These are phyloP conservation scores for Coriaria nepalensis DNA, from an alignment of 306 rosid species.

Conservation along the genomic window DNA sequence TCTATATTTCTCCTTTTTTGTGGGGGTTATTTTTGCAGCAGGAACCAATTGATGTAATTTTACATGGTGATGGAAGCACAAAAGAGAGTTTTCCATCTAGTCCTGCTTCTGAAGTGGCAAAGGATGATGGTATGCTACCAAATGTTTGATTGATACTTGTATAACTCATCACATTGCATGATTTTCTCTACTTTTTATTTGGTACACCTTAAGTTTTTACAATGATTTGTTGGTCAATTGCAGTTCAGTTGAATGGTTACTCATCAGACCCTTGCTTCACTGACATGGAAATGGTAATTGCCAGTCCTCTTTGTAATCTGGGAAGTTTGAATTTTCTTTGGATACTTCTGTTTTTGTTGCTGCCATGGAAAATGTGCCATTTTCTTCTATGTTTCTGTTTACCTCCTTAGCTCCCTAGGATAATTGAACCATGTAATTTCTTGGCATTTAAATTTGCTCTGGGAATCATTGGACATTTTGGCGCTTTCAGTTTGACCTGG, in stretches of 20 bases:
- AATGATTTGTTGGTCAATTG: conserved; percentile 21
- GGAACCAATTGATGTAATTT: conserved; percentile 34
- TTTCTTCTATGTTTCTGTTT: too few species aligned
- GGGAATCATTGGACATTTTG: too few species aligned
- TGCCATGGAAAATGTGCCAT: too few species aligned
- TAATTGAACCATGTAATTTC: too few species aligned
- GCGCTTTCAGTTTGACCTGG: too few species aligned
- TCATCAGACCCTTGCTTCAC: conserved; percentile 23
- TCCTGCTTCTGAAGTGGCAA: conserved; percentile 39
- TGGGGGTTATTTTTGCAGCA: conserved; percentile 27
- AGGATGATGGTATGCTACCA: conserved; percentile 35
- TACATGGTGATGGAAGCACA: conserved; percentile 36
- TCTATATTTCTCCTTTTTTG: too few species aligned
- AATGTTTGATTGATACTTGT: conserved; percentile 13
- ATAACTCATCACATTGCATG: conserved; percentile 1
- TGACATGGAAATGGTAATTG: conserved; percentile 41
- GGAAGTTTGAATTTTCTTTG: background rate
- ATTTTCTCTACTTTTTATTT: conserved; percentile 11
- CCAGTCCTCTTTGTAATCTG: background rate
- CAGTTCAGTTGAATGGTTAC: conserved; percentile 39
- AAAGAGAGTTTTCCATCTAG: conserved; percentile 40
- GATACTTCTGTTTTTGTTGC: too few species aligned
- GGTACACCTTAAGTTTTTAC: conserved; percentile 11
- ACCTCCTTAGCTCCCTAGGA: too few species aligned
- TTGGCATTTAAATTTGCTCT: too few species aligned